phyloP scores from a whole-genome alignment of 2,329 filamentous ascomycete genomes.

The Diplocarpon mali region DNA sequence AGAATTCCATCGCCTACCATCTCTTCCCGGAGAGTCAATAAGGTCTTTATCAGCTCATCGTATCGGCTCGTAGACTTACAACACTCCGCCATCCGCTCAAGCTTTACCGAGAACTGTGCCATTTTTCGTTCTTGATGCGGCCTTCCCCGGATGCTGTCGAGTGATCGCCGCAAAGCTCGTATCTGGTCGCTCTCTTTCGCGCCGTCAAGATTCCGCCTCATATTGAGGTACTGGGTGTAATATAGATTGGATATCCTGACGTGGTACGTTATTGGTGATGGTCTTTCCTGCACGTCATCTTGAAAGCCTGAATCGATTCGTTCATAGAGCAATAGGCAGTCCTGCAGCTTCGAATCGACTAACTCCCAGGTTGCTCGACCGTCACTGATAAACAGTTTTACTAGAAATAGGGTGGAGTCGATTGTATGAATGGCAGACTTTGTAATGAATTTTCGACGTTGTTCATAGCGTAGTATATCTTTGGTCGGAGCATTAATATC shows the following conservation, averaged over 20 bases:
- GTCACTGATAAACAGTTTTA: conserved; percentile 41
- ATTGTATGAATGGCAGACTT: conserved; percentile 44
- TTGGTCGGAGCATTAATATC: conserved; percentile 41
- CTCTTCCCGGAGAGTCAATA: conserved; percentile 49
- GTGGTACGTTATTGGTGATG: conserved; percentile 36
- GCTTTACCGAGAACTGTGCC: conserved; percentile 50
- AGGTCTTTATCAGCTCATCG: conserved; percentile 46
- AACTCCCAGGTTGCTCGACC: conserved; percentile 40
- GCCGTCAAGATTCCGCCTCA: conserved; percentile 35
- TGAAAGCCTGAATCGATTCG: conserved; percentile 31
- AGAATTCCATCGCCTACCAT: conserved; percentile 49
- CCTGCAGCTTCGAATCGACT: conserved; percentile 45
- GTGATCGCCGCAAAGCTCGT: conserved; percentile 49
- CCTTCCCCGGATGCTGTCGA: conserved; percentile 48
- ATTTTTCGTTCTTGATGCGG: conserved; percentile 43
- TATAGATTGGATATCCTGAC: conserved; percentile 64
- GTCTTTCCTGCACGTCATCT: conserved; percentile 14
- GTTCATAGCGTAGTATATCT: conserved; percentile 48
- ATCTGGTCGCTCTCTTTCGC: conserved; percentile 35
- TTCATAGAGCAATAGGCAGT: conserved; percentile 43
- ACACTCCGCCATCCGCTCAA: conserved; percentile 55
- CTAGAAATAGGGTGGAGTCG: conserved; percentile 48
- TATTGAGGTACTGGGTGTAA: conserved; percentile 47
- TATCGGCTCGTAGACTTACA: conserved; percentile 41
- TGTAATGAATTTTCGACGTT: conserved; percentile 37